Evolutionary conservation across 208 protist species (phyloP).

Genomic region (Leishmania major): DNA sequence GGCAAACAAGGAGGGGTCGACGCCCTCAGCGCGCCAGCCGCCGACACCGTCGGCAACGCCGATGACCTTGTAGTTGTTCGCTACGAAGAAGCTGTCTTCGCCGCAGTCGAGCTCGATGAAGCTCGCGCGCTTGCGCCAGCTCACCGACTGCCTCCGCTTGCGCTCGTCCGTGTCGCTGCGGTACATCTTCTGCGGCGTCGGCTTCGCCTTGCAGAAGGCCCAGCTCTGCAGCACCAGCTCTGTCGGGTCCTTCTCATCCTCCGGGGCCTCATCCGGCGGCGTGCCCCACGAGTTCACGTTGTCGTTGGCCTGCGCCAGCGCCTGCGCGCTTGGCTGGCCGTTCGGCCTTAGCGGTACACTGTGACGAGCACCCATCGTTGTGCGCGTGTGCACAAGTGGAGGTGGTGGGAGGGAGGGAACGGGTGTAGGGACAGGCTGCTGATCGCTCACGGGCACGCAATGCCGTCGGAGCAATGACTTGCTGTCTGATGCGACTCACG

Average conservation of each 20-base stretch:
- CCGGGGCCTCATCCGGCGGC: conserved; percentile 73
- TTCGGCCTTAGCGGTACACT: conserved; percentile 24
- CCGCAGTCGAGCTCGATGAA: conserved; percentile 94
- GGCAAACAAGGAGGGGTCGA: conserved; percentile 84
- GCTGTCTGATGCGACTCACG: neutral
- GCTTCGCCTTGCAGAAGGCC: conserved; percentile 92
- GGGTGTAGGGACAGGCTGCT: neutral
- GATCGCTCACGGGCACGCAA: neutral
- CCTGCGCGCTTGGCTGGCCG: conserved; percentile 37
- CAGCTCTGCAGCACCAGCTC: conserved; percentile 92
- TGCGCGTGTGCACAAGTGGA: neutral
- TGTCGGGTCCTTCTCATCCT: conserved; percentile 68
- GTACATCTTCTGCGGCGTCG: conserved; percentile 64
- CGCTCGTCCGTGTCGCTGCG: conserved; percentile 86
- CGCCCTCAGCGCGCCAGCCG: conserved; percentile 84
- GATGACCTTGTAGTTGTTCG: conserved; percentile 91
- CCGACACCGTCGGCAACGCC: conserved; percentile 94
- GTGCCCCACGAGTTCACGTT: conserved; percentile 62
- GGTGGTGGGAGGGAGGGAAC: neutral
- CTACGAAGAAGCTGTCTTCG: conserved; percentile 94
- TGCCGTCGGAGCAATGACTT: neutral
- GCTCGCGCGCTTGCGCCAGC: conserved; percentile 87
- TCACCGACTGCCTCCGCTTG: conserved; percentile 57
- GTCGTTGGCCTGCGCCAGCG: conserved; percentile 22
- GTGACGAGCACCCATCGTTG: conserved; percentile 26